A percentile compares a stretch with the other conserved stretches of the same genome.
Evolutionary conservation across 2,329 filamentous ascomycete genomes (phyloP).

Genomic region (Cordyceps javanica): DNA sequence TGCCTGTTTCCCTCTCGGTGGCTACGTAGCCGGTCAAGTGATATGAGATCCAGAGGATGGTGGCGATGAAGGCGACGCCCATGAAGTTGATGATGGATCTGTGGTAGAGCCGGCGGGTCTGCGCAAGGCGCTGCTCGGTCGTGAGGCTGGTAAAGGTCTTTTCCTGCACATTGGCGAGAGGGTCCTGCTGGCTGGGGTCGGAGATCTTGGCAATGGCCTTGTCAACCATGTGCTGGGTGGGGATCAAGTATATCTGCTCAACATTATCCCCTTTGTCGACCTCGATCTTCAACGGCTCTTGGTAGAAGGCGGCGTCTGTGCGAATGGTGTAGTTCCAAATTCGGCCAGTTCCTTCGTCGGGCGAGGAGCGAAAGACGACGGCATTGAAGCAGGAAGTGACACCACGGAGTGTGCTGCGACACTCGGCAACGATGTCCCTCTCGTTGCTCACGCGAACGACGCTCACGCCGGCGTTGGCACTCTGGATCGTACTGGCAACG

Average conservation of each 20-base stretch:
- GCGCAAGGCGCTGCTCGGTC: constrained; percentile 56
- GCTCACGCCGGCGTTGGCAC: constrained; percentile 46
- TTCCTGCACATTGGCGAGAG: constrained; percentile 44
- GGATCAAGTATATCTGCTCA: constrained; percentile 69
- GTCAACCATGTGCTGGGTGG: constrained; percentile 75
- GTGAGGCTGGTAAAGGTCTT: constrained; percentile 73
- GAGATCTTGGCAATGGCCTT: constrained; percentile 57
- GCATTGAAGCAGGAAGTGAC: constrained; percentile 69
- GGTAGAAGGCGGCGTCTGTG: constrained; percentile 60
- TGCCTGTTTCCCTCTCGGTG: constrained; percentile 76
- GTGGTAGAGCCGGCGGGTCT: constrained; percentile 67
- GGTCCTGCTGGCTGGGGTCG: constrained; percentile 30
- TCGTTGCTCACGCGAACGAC: constrained; percentile 49
- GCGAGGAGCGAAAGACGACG: constrained; percentile 69
- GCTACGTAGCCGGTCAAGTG: constrained; percentile 83
- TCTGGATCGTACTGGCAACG: constrained; percentile 51
- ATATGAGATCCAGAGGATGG: constrained; percentile 75
- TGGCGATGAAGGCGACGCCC: constrained; percentile 72
- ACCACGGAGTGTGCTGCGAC: constrained; percentile 58
- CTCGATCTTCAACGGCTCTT: constrained; percentile 55
- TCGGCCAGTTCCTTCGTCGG: constrained; percentile 57
- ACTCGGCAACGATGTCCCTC: constrained; percentile 54
- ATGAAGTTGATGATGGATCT: constrained; percentile 65
- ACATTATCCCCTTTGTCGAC: constrained; percentile 63
- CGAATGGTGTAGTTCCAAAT: constrained; percentile 85